Evolutionary conservation across 805 yeast species (phyloP).

Genomic region (Vanderwaltozyma polyspora): DNA sequence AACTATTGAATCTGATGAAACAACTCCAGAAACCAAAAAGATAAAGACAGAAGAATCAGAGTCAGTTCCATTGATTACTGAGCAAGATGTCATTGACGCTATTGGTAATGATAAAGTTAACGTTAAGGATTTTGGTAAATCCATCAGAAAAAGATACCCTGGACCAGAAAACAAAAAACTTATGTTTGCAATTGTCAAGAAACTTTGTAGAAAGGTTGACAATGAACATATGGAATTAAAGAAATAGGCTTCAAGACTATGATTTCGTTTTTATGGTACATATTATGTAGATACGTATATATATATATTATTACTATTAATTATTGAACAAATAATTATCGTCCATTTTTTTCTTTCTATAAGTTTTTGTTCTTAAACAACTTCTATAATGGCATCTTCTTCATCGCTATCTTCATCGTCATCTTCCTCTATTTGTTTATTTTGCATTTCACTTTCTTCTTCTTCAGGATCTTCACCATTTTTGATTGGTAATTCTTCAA

Average conservation of each 20-base stretch:
- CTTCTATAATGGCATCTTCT: conserved; percentile 28
- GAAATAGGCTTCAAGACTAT: conserved; percentile 5
- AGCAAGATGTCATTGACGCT: conserved; percentile 57
- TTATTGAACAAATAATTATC: no score
- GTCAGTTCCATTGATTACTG: conserved; percentile 39
- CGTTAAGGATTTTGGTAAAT: conserved; percentile 50
- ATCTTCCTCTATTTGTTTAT: no score
- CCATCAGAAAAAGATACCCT: conserved; percentile 43
- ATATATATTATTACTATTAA: no score
- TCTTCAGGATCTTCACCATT: conserved; percentile 40
- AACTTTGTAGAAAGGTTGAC: conserved; percentile 23
- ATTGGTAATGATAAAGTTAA: conserved; percentile 32
- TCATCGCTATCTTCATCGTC: conserved; percentile 17
- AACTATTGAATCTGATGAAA: neutral
- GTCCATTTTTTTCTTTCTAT: no score
- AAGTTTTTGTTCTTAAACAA: conserved; percentile 19
- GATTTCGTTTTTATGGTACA: neutral
- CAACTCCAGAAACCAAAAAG: conserved; percentile 24
- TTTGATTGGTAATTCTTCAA: conserved; percentile 37
- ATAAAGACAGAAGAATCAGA: conserved; percentile 26
- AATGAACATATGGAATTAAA: conserved; percentile 24
- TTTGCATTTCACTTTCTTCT: no score
- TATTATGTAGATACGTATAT: neutral
- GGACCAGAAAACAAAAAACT: conserved; percentile 23
- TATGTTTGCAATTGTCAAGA: conserved; percentile 23